Conservation (phyloP, 2,329 filamentous ascomycete genomes). For the Alternaria dauci region DNA sequence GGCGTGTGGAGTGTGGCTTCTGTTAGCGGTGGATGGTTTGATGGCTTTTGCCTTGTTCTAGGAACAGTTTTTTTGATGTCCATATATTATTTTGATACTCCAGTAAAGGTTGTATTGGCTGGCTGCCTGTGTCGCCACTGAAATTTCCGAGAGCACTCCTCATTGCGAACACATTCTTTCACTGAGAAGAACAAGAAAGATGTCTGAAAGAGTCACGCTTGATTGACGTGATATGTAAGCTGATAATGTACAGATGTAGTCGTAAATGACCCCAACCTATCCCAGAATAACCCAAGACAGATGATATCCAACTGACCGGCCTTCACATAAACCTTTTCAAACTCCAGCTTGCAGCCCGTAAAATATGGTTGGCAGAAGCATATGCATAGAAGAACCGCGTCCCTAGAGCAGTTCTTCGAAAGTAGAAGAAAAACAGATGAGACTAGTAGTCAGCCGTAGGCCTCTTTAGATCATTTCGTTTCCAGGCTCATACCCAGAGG, state of each 20-base stretch:
- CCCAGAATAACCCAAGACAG: background rate
- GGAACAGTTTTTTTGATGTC: background rate
- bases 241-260: constrained; percentile 24
- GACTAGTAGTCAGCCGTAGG: background rate
- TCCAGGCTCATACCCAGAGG: constrained; percentile 44
- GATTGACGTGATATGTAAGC: constrained; percentile 5
- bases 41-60: background rate
- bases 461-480: constrained; percentile 8
- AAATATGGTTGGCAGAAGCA: constrained; percentile 15
- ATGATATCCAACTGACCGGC: background rate
- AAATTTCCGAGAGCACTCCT: too few species aligned
- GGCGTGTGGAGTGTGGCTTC: background rate
- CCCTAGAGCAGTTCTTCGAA: background rate
- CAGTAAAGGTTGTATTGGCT: background rate
- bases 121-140: too few species aligned
- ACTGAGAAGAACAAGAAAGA: background rate
- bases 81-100: background rate
- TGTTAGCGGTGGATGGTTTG: background rate
- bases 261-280: constrained; percentile 7
- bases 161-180: too few species aligned
- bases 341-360: constrained; percentile 19
- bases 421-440: background rate
- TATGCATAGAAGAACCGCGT: constrained; percentile 13
- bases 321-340: constrained; percentile 4
- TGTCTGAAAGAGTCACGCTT: background rate